Evolutionary conservation across 352 stramenopile species (phyloP), one percentile per base, ranked within the genome.

Genomic region (Pythium aristosporum): DNA sequence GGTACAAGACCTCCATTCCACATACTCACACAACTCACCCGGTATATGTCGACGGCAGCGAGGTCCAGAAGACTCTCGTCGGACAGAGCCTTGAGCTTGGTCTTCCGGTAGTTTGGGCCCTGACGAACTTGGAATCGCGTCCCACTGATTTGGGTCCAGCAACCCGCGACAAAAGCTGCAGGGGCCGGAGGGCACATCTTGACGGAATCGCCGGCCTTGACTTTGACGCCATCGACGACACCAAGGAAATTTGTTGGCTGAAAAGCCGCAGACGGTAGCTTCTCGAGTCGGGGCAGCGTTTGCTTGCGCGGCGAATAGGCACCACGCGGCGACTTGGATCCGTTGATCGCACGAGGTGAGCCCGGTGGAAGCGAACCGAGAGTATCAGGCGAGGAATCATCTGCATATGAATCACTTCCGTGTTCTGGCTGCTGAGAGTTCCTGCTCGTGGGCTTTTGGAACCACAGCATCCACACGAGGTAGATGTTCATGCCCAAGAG

Each of bases 91-190:
- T 94, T 94, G 11, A 76, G 51, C 52, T 89, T 91, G 4, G 81
- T 94, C 43, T 82, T 87, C 21, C 81, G 78, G 37, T 94, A 94
- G 57, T 91, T 91, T 21, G 85, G 57, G 82, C 85, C 85, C 79
- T 90, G 80, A 2, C 85, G 80, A n/a, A 94, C 82, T n/a, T 92
- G 87, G 48, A 91, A 94, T 5, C 81, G 77, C 18, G 79, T 88
- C 5, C 79, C 82, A 25, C 75, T 71, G 18, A 94, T 75, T 28
- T 89, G 78, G 5, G 79, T 72, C 85, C 85, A 94, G 60, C 75
- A 88, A 0, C 79, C 80, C 34, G 58, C 28, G 12, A 79, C 65
- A 21, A 67, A 76, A 28, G 77, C 72, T 1, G 62, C 61, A 20
- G 73, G 64, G 3, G 71, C 63, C 20, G 79, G 59, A 15, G 70